Evolutionary conservation across 306 rosid species (phyloP), one percentile per base, ranked within the genome.

Genomic region (Lathyrus sativus): DNA sequence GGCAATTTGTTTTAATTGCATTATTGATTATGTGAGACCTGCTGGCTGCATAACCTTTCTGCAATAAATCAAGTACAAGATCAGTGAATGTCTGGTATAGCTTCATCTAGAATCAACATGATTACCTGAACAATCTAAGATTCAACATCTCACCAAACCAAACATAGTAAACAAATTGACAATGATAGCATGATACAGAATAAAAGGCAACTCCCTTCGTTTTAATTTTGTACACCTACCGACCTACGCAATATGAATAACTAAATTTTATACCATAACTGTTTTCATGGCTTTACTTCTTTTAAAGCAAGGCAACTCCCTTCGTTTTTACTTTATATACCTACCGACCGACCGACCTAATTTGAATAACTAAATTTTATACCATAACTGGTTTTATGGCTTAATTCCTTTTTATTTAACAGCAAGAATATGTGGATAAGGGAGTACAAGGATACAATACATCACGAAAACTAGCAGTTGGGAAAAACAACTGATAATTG

Each of bases 1-100:
- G 81, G 61, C 99, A 88, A 84, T 88, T 88, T n/a, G 97, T 90
- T 84, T 93, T 90, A 33, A 93, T 79, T 62, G 92, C 95, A 63
- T 93, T 93, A 49, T 85, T 67, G 55, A 58, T 69, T 70, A 93
- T 90, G 80, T 93, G 98, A 17, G 99, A 93, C 84, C 95, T 88
- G 82, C 95, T 83, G 17, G 57, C 97, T 67, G 85, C 92, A 86
- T 79, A 90, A 28, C 91, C 99, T 77, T 83, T 88, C 99, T 88
- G 93, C 86, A 79, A 76, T 48, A 38, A 49, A 67, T 50, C 74
- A 72, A 75, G 33, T 31, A n/a, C 28, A 28, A 55, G 15, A 62
- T 22, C 17, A 31, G 58, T 61, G 5, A 49, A 45, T 70, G 37
- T 61, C 57, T 29, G 71, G 68, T 62, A 26, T 33, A 54, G 75